These are phyloP conservation scores for Colletotrichum sp. DNA, from an alignment of 2,329 filamentous ascomycete species.

Conservation along the genomic window DNA sequence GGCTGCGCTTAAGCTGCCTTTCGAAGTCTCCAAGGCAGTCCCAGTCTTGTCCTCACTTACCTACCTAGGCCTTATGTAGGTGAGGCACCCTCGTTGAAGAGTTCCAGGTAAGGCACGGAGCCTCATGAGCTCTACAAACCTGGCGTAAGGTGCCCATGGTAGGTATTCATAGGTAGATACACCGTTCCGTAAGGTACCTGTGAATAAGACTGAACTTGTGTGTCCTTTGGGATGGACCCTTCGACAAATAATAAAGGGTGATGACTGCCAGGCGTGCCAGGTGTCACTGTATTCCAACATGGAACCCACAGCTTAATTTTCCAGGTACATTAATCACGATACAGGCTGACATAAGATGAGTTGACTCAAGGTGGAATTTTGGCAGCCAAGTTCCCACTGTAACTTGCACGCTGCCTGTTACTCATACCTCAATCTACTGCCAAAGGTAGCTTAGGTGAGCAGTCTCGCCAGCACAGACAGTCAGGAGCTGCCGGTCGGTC, in stretches of 20 bases:
- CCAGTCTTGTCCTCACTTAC: not conserved
- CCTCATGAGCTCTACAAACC: not conserved
- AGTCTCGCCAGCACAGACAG: not conserved
- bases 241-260: not conserved
- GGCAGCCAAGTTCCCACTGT: not conserved
- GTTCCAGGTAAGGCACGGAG: not conserved
- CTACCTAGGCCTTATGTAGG: not conserved
- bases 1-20: not conserved
- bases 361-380: not conserved
- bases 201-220: not conserved
- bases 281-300: not conserved
- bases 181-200: not conserved
- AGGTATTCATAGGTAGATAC: not conserved
- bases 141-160: not conserved
- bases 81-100: not conserved
- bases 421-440: not conserved
- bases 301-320: not conserved
- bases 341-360: not conserved
- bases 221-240: not conserved
- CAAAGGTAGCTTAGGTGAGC: not conserved
- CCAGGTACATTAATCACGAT: not conserved
- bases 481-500: not conserved
- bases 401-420: not conserved
- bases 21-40: not conserved
- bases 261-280: not conserved